These are phyloP conservation scores for Aspergillus mulundensis DNA, from an alignment of 495 filamentous ascomycete genomes.

Conservation along the genomic window DNA sequence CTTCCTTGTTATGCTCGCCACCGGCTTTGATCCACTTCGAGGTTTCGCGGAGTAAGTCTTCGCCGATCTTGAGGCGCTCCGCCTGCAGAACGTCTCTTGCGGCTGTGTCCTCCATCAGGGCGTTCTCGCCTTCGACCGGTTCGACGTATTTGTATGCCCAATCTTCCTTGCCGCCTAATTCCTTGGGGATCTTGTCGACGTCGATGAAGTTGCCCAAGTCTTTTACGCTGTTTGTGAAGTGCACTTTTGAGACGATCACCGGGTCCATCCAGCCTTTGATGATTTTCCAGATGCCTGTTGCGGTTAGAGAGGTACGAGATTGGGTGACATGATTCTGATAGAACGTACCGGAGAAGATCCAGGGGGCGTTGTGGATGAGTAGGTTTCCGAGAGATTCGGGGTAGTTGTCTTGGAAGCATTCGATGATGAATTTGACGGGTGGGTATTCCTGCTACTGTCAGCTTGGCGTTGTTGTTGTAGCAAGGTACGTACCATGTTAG, in stretches of 20 bases:
- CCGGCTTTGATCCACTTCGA: slow-evolving; percentile 58
- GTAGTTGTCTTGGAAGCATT: slow-evolving; percentile 96
- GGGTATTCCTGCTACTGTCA: slow-evolving; percentile 68
- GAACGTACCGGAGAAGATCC: slow-evolving; percentile 77
- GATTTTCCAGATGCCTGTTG: slow-evolving; percentile 70
- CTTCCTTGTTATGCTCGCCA: slow-evolving; percentile 33
- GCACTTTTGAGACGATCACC: slow-evolving; percentile 87
- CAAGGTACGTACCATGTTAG: slow-evolving; percentile 71
- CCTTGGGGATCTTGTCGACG: slow-evolving; percentile 61
- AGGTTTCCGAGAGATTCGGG: slow-evolving; percentile 83
- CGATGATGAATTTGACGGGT: slow-evolving; percentile 95
- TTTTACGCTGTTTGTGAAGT: slow-evolving; percentile 76
- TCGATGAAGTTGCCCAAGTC: slow-evolving; percentile 76
- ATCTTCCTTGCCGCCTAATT: slow-evolving; percentile 77
- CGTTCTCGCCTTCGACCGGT: slow-evolving; percentile 68
- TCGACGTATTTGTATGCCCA: slow-evolving; percentile 80
- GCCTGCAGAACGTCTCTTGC: slow-evolving; percentile 54
- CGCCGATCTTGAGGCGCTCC: slow-evolving; percentile 57
- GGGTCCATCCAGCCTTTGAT: slow-evolving; percentile 95
- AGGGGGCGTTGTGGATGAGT: slow-evolving; percentile 90
- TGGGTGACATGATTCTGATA: no score
- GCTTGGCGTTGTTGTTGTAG: not conserved
- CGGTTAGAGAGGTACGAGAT: not conserved
- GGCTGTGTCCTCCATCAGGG: slow-evolving; percentile 58
- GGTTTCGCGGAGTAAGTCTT: slow-evolving; percentile 64